Conservation (phyloP, 305 asterid genomes). For the Fraxinus greggii region DNA sequence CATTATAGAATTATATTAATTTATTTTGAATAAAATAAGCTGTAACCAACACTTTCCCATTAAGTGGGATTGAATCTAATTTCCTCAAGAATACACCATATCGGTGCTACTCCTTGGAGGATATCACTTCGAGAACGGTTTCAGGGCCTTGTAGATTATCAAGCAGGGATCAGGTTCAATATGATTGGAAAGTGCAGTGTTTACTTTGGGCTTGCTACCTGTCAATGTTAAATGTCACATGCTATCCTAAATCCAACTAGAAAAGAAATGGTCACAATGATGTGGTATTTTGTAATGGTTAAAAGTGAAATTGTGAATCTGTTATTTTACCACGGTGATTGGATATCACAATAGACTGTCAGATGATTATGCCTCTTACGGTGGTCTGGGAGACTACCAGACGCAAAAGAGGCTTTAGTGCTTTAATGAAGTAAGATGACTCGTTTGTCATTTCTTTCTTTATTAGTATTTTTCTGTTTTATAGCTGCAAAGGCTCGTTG, state of each 20-base stretch:
- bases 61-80: neutral
- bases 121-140: neutral
- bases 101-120: neutral
- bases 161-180: neutral
- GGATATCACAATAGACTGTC: neutral
- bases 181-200: neutral
- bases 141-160: neutral
- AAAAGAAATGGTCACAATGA: neutral
- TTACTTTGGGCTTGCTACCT: neutral
- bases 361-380: slow-evolving; percentile 14
- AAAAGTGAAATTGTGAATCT: neutral
- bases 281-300: neutral
- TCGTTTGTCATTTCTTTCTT: slow-evolving; percentile 8
- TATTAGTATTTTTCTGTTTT: neutral
- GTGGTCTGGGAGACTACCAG: neutral
- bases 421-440: slow-evolving; percentile 5
- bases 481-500: neutral
- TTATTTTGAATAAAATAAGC: neutral
- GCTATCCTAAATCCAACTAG: neutral
- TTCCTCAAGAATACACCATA: neutral
- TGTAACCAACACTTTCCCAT: neutral
- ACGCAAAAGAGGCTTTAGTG: neutral
- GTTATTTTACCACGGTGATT: neutral
- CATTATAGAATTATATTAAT: neutral
- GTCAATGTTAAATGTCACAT: neutral